Evolutionary conservation across 148 eudicot species (phyloP).

Genomic region (Spergularia marina): DNA sequence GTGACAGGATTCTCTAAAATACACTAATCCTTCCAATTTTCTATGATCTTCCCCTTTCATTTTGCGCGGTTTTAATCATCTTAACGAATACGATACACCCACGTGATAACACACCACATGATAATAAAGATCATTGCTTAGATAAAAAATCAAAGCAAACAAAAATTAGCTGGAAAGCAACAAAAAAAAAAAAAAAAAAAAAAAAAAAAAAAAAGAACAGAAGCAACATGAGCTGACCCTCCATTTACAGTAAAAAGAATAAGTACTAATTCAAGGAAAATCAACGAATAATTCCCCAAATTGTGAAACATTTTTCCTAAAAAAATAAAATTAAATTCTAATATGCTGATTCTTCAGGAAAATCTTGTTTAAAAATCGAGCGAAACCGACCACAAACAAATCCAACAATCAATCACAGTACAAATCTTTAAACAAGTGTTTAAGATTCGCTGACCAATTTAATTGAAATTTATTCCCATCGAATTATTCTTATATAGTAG

Average conservation of each 20-base stretch:
- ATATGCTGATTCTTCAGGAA: background rate
- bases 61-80: background rate
- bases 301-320: background rate
- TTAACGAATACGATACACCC: slow-evolving; percentile 25
- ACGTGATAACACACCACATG: slow-evolving; percentile 40
- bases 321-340: background rate
- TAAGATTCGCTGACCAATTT: slow-evolving; percentile 17
- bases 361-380: slow-evolving; percentile 2
- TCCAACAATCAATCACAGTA: slow-evolving; percentile 15
- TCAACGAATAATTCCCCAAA: slow-evolving; percentile 17
- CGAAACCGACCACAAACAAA: slow-evolving; percentile 22
- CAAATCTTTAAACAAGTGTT: slow-evolving; percentile 16
- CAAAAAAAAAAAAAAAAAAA: slow-evolving; percentile 15
- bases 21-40: background rate
- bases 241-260: slow-evolving; percentile 1
- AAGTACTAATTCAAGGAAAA: background rate
- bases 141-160: slow-evolving; percentile 7
- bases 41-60: too few relatives aligned
- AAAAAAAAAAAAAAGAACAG: slow-evolving; percentile 12
- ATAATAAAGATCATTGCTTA: slow-evolving; percentile 2
- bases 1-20: background rate
- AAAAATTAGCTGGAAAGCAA: slow-evolving; percentile 3
- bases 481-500: slow-evolving; percentile 18
- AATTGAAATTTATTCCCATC: background rate
- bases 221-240: slow-evolving; percentile 21